These are phyloP conservation scores for Pichia thaimueangensis DNA, from an alignment of 805 yeast species.

Conservation along the genomic window DNA sequence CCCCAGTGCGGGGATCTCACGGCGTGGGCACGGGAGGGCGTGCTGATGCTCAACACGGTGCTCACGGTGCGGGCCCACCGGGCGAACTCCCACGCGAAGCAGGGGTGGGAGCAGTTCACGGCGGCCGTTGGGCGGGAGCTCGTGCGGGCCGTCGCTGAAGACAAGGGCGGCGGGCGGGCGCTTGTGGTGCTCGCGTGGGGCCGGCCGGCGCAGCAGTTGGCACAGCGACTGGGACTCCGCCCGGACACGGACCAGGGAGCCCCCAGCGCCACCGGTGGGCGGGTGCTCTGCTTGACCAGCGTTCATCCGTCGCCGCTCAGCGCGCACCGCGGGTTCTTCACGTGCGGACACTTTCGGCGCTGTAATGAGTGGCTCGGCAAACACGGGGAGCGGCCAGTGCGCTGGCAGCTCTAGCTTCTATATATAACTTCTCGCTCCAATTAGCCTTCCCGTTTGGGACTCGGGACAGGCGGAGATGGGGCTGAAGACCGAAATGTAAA, in stretches of 20 bases:
- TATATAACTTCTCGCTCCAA: no score
- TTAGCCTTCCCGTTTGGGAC: no score
- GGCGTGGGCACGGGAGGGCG: constrained; percentile 85
- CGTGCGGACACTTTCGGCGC: not conserved
- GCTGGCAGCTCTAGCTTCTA: not conserved
- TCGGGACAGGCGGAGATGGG: no score
- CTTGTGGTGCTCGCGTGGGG: constrained; percentile 67
- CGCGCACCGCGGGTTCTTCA: constrained; percentile 72
- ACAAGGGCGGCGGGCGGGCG: constrained; percentile 35
- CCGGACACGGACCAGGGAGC: not conserved
- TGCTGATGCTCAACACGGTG: constrained; percentile 78
- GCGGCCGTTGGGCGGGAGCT: constrained; percentile 51
- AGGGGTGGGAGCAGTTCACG: constrained; percentile 93
- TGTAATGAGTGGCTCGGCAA: constrained; percentile 3
- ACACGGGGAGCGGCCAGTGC: not conserved
- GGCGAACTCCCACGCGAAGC: constrained; percentile 85
- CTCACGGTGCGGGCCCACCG: constrained; percentile 88
- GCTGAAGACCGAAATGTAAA: no score
- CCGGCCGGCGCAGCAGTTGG: constrained; percentile 37
- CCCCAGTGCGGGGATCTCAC: constrained; percentile 66
- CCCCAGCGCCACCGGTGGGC: not conserved
- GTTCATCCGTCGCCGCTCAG: constrained; percentile 90
- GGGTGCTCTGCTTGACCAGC: not conserved
- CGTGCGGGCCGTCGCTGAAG: not conserved
- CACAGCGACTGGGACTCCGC: constrained; percentile 21